Conservation (phyloP, 306 rosid species). For the Medicago lupulina region DNA sequence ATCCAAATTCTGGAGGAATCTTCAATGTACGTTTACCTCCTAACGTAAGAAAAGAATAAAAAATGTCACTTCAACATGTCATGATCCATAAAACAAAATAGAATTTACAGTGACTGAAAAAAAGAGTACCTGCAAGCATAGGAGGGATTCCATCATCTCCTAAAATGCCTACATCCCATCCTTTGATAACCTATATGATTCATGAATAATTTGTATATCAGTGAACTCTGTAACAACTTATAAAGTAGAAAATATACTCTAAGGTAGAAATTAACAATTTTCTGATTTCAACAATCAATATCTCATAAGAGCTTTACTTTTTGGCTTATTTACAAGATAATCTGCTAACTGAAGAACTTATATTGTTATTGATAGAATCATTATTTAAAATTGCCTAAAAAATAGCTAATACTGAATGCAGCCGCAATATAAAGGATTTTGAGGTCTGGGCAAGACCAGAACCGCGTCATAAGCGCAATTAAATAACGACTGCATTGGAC, state of each 20-base stretch:
- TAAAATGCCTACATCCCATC: slow-evolving; percentile 94
- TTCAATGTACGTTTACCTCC: slow-evolving; percentile 87
- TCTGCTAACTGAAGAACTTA: neutral
- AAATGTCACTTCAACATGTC: neutral
- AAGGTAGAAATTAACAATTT: neutral
- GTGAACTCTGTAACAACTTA: neutral
- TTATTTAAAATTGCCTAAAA: neutral
- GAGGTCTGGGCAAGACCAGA: neutral
- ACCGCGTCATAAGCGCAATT: neutral
- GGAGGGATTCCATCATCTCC: slow-evolving; percentile 97
- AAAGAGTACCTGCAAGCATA: slow-evolving; percentile 80
- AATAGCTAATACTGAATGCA: neutral
- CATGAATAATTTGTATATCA: slow-evolving; percentile 6
- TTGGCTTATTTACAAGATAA: neutral
- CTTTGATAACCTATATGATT: slow-evolving; percentile 81
- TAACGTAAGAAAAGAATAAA: slow-evolving; percentile 34
- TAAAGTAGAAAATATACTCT: neutral
- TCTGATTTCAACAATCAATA: neutral
- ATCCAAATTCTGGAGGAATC: slow-evolving; percentile 93
- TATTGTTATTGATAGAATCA: neutral
- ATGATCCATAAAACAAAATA: neutral
- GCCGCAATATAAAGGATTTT: neutral
- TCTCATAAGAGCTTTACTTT: neutral
- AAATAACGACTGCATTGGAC: neutral
- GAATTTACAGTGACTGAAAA: slow-evolving; percentile 18